Conservation (phyloP, 108 stramenopile genomes). For the Halocafeteria seosinensis region DNA sequence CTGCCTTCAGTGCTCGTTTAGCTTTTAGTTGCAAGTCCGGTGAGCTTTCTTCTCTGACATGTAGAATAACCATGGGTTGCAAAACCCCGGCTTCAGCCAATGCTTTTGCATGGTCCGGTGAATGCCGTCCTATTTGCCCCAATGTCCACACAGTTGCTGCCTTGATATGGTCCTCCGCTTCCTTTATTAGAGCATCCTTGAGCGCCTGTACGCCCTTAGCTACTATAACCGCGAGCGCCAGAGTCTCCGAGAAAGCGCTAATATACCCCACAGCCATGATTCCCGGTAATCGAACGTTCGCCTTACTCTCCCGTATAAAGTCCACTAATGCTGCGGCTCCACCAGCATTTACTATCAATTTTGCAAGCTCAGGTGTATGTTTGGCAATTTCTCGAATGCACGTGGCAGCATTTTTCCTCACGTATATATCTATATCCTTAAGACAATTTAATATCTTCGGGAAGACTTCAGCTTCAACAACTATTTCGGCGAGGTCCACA, state of each 20-base stretch:
- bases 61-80: slow-evolving; percentile 42
- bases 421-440: slow-evolving; percentile 40
- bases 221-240: slow-evolving; percentile 53
- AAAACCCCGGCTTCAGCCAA: slow-evolving; percentile 48
- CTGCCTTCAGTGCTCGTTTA: slow-evolving; percentile 48
- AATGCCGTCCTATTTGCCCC: slow-evolving; percentile 47
- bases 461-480: slow-evolving; percentile 56
- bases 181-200: slow-evolving; percentile 49
- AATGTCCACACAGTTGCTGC: slow-evolving; percentile 47
- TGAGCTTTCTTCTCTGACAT: slow-evolving; percentile 32
- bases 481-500: slow-evolving; percentile 52
- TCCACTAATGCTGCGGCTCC: slow-evolving; percentile 49
- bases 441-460: slow-evolving; percentile 49
- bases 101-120: slow-evolving; percentile 44
- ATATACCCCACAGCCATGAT: slow-evolving; percentile 53
- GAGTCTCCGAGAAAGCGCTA: slow-evolving; percentile 47
- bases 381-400: slow-evolving; percentile 51
- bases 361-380: slow-evolving; percentile 52
- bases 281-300: slow-evolving; percentile 43
- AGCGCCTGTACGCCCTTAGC: slow-evolving; percentile 63
- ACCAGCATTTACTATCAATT: slow-evolving; percentile 48
- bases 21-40: slow-evolving; percentile 45
- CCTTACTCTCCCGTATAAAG: slow-evolving; percentile 40
- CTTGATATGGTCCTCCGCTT: slow-evolving; percentile 54
- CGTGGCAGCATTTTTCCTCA: slow-evolving; percentile 49